phyloP scores from a whole-genome alignment of 2,329 filamentous ascomycete genomes.

The Alternaria novae-zelandiae region DNA sequence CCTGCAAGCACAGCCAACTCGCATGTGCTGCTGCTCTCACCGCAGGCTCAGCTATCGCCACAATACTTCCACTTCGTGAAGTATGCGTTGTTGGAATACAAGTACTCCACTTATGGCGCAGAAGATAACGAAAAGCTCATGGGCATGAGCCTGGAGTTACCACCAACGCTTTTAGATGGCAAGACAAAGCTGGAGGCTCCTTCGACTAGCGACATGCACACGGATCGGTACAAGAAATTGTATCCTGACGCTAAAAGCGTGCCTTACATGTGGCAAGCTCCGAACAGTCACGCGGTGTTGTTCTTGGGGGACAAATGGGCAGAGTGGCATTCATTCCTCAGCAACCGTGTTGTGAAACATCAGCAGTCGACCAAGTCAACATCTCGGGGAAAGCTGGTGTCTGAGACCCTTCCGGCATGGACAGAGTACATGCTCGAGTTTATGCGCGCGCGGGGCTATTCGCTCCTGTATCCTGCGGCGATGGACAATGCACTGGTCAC shows the following conservation, averaged over 20 bases:
- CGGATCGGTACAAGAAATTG: conserved; percentile 34
- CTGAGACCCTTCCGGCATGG: conserved; percentile 75
- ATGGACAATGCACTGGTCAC: conserved; percentile 66
- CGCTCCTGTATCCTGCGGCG: conserved; percentile 75
- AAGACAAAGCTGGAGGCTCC: conserved; percentile 62
- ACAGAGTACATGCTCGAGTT: conserved; percentile 79
- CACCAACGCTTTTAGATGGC: conserved; percentile 68
- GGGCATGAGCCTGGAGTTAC: conserved; percentile 81
- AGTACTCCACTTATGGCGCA: conserved; percentile 65
- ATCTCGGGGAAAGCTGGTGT: conserved; percentile 55
- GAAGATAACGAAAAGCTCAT: conserved; percentile 65
- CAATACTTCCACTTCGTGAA: conserved; percentile 87
- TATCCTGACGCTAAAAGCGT: conserved; percentile 47
- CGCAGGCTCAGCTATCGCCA: conserved; percentile 78
- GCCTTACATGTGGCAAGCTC: conserved; percentile 84
- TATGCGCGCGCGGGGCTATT: conserved; percentile 77
- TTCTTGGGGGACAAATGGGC: conserved; percentile 87
- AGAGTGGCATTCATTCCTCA: conserved; percentile 81
- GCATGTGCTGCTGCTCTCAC: conserved; percentile 84
- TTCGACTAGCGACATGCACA: conserved; percentile 45
- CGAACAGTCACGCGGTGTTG: conserved; percentile 80
- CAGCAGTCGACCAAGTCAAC: conserved; percentile 28
- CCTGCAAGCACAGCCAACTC: conserved; percentile 68
- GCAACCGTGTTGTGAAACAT: conserved; percentile 61
- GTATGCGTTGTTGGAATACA: conserved; percentile 77